Percentiles rank a stretch among this genome's conserved stretches.
phyloP scores from a whole-genome alignment of 2,329 filamentous ascomycete species.

The Penicillium sp. region DNA sequence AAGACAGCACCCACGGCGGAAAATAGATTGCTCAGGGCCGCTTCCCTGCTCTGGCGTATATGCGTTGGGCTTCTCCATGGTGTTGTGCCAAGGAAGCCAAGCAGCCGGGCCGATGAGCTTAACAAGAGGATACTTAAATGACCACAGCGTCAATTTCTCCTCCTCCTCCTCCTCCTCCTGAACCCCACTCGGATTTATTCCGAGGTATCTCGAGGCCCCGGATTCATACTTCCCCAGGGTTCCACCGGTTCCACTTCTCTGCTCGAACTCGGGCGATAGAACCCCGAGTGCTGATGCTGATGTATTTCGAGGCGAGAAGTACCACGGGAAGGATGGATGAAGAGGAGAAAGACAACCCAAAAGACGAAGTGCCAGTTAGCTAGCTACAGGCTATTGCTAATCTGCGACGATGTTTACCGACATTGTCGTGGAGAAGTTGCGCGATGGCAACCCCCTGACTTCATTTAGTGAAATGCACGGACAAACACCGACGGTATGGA shows the following conservation, averaged over 20 bases:
- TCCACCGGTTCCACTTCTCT: constrained; percentile 1
- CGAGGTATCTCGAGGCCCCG: constrained; percentile 5
- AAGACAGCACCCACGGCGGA: constrained; percentile 12
- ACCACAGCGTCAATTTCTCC: neutral
- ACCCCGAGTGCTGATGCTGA: neutral
- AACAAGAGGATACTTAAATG: neutral
- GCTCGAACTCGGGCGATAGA: neutral
- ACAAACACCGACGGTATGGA: neutral
- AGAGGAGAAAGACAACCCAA: neutral
- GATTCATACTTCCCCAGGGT: constrained; percentile 5
- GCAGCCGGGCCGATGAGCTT: neutral
- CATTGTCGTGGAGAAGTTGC: neutral
- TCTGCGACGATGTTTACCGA: neutral
- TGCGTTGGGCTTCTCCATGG: neutral
- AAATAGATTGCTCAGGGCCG: constrained; percentile 6
- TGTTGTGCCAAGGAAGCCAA: constrained; percentile 3
- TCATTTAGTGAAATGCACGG: neutral
- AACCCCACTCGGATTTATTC: constrained; percentile 4
- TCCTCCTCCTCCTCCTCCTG: neutral
- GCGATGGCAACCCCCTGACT: neutral
- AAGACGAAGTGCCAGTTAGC: too few species aligned
- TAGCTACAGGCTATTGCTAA: neutral
- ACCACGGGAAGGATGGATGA: neutral
- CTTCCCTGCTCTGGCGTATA: neutral
- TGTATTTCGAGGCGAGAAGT: neutral